Base-by-base conservation (phyloP, 345 rosid species). In the Salix caprea region DNA sequence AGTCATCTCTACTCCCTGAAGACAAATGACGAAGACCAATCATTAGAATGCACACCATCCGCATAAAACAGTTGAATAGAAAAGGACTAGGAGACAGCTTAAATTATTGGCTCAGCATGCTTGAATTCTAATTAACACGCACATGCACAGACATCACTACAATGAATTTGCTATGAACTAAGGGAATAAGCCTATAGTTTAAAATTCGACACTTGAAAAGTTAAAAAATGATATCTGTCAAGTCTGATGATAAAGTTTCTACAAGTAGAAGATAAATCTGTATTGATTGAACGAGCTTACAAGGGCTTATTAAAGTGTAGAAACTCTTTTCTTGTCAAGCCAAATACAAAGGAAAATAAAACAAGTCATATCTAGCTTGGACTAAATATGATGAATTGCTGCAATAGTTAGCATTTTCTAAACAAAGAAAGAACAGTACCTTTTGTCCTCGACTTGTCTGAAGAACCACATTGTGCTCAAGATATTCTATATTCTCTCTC, bases 391-490 rank as follows among this genome's bases (percentile, higher is more conserved):
- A 36, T 34, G 12, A 52, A 70, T 52, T 56, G 75, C 30, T 77
- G 72, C 34, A 78, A 37, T 60, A 26, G 62, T 60, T 30, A 39
- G 74, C 15, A 23, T 65, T 67, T 40, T 52, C 7, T 2, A 40
- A 16, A 39, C 2, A n/a, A 60, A 71, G 30, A 71, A 80, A 66
- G 76, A 74, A 56, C 0, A 65, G 61, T 86, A 88, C 94, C 89
- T 36, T 78, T 28, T 70, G 83, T 62, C 72, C 69, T 64, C 71
- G 75, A 66, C 73, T 66, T 58, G 73, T 76, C 48, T 62, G 85
- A 78, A 60, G 80, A 61, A 76, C 82, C 46, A 85, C 82, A 79
- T 80, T 86, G 36, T 74, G 24, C 50, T 77, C 81, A 19, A 81
- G 78, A 58, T 81, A 70, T 54, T 77, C 84, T 58, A 81, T 23